Evolutionary conservation across 2,329 filamentous ascomycete species (phyloP).

Genomic region (Aureobasidium sp.): DNA sequence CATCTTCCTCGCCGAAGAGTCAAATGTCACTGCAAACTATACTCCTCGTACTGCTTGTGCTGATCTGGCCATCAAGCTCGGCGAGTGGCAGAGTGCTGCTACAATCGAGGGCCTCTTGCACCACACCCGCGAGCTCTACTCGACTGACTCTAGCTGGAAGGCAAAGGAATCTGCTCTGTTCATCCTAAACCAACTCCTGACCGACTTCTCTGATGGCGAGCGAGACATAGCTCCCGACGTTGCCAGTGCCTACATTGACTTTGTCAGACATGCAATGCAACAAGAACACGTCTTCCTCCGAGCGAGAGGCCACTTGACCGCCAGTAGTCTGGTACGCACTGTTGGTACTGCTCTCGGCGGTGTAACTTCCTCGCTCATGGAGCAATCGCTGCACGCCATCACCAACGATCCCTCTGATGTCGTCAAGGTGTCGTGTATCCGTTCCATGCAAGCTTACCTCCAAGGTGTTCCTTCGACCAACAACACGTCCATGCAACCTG

Average conservation of each 20-base stretch:
- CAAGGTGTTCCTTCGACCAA: slow-evolving; percentile 45
- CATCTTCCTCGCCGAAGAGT: slow-evolving; percentile 90
- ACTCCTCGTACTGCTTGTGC: slow-evolving; percentile 88
- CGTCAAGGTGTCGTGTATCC: slow-evolving; percentile 86
- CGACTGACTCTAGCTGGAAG: slow-evolving; percentile 50
- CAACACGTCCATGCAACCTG: slow-evolving; percentile 52
- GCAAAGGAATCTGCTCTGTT: slow-evolving; percentile 75
- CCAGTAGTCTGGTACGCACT: slow-evolving; percentile 68
- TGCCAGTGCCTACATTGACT: slow-evolving; percentile 67
- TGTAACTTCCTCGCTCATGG: slow-evolving; percentile 57
- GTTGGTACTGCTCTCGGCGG: slow-evolving; percentile 49
- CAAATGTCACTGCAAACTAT: slow-evolving; percentile 91
- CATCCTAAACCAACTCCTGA: slow-evolving; percentile 74
- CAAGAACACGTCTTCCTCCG: slow-evolving; percentile 69
- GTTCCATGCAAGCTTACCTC: slow-evolving; percentile 67
- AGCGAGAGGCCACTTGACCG: slow-evolving; percentile 79
- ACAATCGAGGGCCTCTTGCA: slow-evolving; percentile 72
- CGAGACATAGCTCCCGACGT: slow-evolving; percentile 64
- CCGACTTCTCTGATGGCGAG: slow-evolving; percentile 73
- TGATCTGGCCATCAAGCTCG: slow-evolving; percentile 85
- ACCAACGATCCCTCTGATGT: slow-evolving; percentile 72
- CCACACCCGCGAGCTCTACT: slow-evolving; percentile 69
- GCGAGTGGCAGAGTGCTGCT: slow-evolving; percentile 74
- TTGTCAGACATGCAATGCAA: slow-evolving; percentile 71
- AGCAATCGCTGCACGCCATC: slow-evolving; percentile 69